Percentiles rank a stretch among this genome's conserved stretches.
phyloP scores from a whole-genome alignment of 2,329 filamentous ascomycete species.

The Tolypocladium guangdongense region DNA sequence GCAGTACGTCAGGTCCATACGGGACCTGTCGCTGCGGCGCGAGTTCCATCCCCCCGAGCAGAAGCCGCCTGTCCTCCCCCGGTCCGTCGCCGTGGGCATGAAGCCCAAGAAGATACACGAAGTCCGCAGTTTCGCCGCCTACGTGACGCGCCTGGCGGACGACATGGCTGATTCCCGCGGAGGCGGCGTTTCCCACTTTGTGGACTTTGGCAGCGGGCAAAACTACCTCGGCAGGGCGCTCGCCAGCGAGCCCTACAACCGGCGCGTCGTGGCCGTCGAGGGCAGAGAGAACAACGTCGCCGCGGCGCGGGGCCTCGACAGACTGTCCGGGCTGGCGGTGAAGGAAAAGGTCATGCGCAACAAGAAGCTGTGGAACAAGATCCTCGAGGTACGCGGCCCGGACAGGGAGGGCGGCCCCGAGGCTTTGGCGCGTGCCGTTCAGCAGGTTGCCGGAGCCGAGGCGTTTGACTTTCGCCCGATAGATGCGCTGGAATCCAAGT shows the following conservation, averaged over 20 bases:
- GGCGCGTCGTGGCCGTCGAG: conserved; percentile 83
- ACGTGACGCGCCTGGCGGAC: conserved; percentile 52
- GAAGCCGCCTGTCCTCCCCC: conserved; percentile 49
- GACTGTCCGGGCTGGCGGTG: conserved; percentile 65
- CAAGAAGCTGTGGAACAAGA: conserved; percentile 63
- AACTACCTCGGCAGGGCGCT: conserved; percentile 89
- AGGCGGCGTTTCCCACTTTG: conserved; percentile 65
- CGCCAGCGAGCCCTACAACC: conserved; percentile 75
- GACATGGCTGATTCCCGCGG: conserved; percentile 48
- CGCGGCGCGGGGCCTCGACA: conserved; percentile 73
- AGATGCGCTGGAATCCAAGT: conserved; percentile 36
- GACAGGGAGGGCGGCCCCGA: conserved; percentile 29
- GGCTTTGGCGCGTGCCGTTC: conserved; percentile 19
- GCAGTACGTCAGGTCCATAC: conserved; percentile 60
- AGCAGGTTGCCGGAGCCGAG: conserved; percentile 21
- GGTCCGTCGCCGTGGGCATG: conserved; percentile 78
- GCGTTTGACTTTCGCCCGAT: conserved; percentile 35
- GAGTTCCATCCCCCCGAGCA: conserved; percentile 37
- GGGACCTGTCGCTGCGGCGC: conserved; percentile 56
- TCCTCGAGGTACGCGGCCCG: conserved; percentile 27
- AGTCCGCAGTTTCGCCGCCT: conserved; percentile 81
- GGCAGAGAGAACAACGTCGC: conserved; percentile 76
- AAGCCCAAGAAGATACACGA: conserved; percentile 93
- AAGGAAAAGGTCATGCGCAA: conserved; percentile 67
- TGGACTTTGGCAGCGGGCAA: conserved; percentile 94